These are phyloP conservation scores for Ceratocystis smalleyi DNA, from an alignment of 2,329 filamentous ascomycete genomes.

Conservation along the genomic window DNA sequence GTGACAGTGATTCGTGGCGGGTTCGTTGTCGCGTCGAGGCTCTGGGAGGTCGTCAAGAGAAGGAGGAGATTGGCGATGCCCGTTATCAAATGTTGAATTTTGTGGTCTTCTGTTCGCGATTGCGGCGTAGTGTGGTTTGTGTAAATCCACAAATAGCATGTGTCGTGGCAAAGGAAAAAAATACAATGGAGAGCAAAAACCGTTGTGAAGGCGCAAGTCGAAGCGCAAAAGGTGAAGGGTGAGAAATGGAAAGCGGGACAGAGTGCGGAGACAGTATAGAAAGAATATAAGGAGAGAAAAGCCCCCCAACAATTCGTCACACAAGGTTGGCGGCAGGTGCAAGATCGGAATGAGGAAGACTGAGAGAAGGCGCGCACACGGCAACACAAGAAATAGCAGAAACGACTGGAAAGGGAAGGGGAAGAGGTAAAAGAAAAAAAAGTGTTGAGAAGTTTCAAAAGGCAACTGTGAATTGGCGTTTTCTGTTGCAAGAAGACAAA, in stretches of 20 bases:
- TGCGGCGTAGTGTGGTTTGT: not conserved
- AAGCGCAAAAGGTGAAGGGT: not conserved
- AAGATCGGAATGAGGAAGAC: not conserved
- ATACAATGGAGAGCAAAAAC: not conserved
- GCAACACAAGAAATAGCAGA: not conserved
- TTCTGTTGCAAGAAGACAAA: not conserved
- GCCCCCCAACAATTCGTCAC: slow-evolving; percentile 2
- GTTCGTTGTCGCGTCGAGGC: not conserved
- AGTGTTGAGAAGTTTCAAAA: not conserved
- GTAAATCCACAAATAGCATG: not conserved
- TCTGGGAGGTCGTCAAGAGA: not conserved
- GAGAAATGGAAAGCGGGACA: not conserved
- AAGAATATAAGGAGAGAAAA: not conserved
- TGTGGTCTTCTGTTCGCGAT: not conserved
- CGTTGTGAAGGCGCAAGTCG: not conserved
- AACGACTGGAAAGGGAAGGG: not conserved
- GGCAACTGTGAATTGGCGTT: not conserved
- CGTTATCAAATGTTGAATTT: not conserved
- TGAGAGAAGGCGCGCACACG: not conserved
- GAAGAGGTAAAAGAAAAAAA: not conserved
- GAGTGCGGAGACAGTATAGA: not conserved
- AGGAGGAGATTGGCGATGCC: not conserved
- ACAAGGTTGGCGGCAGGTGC: not conserved
- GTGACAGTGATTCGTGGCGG: not conserved
- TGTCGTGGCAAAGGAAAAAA: not conserved